Base-by-base conservation (phyloP, 345 rosid genomes). In the Kernera saxatilis region DNA sequence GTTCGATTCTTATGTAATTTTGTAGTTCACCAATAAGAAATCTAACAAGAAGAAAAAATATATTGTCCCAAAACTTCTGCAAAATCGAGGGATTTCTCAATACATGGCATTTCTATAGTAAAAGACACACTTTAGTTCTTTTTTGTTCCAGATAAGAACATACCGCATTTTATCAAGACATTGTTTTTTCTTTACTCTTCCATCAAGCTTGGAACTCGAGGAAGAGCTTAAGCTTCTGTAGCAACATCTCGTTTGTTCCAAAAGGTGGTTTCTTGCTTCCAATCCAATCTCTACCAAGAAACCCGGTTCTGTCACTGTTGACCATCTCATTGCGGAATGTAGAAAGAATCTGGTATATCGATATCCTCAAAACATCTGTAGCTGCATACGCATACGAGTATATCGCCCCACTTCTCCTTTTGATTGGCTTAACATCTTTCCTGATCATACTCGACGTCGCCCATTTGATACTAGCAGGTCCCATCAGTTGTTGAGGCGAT, bases 251-350 rank as follows among this genome's bases (percentile, higher is more conserved):
- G 0, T 54, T 79, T 10, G 84, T 83, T 53, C 98, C 98, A 22
- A 84, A 86, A 63, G 76, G 57, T 19, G 90, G 95, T 74, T 84
- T 89, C 32, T 75, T 40, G 36, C 67, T 59, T 5, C 69, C 51
- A 44, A 88, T 69, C 97, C 99, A 94, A 62, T 87, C 95, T 76
- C 88, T 89, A 61, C 89, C 95, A 36, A 94, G 93, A 53, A 75
- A 72, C 3, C 90, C 86, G 1, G 86, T 72, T 73, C 84, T 85
- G 52, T 84, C 90, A 50, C 87, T 79, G 8, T 77, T 69, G 9
- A 84, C 33, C 99, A 91, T 91, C 84, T 88, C 98, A 5, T 76
- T 40, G 10, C 91, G 87, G 85, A 94, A 94, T 40, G 87, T 75
- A 13, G 87, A 83, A 18, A 84, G 84, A n/a, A 94, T 79, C 66